Evolutionary conservation across 371 early-diverging fungal genomes (phyloP).

Genomic region (Smittium culicis): DNA sequence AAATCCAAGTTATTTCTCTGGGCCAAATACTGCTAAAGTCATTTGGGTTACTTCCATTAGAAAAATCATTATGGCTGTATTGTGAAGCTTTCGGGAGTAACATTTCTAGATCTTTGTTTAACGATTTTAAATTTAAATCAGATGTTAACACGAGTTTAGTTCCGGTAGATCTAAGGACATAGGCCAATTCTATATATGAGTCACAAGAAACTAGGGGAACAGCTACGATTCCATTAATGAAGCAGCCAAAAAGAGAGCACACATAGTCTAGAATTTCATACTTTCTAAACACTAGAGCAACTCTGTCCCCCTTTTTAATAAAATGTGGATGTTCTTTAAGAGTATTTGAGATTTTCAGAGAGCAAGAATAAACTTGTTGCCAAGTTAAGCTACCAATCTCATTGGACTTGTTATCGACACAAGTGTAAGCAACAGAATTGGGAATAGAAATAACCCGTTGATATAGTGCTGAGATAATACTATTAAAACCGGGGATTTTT

Average conservation of each 20-base stretch:
- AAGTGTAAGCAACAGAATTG: conserved; percentile 42
- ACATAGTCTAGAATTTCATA: conserved; percentile 70
- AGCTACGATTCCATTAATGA: conserved; percentile 64
- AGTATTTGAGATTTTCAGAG: conserved; percentile 50
- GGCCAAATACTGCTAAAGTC: conserved; percentile 3
- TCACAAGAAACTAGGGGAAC: conserved; percentile 72
- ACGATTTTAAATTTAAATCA: conserved; percentile 54
- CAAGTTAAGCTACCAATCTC: conserved; percentile 51
- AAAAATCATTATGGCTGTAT: background rate
- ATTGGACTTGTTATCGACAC: conserved; percentile 58
- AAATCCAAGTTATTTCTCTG: background rate
- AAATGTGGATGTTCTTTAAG: conserved; percentile 40
- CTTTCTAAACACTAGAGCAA: conserved; percentile 68
- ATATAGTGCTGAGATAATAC: conserved; percentile 41
- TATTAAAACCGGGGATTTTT: background rate
- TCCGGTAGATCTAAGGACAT: conserved; percentile 52
- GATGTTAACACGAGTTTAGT: conserved; percentile 61
- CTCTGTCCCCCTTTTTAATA: conserved; percentile 45
- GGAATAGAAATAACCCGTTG: conserved; percentile 40
- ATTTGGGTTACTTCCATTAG: background rate
- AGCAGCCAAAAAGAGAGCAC: conserved; percentile 64
- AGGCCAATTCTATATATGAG: conserved; percentile 58
- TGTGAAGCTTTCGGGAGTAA: background rate
- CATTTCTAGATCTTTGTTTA: conserved; percentile 49
- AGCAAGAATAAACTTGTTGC: conserved; percentile 55